Conservation (phyloP, 768 basidiomycete species). For the Tylopilus plumbeoviolaceoides region DNA sequence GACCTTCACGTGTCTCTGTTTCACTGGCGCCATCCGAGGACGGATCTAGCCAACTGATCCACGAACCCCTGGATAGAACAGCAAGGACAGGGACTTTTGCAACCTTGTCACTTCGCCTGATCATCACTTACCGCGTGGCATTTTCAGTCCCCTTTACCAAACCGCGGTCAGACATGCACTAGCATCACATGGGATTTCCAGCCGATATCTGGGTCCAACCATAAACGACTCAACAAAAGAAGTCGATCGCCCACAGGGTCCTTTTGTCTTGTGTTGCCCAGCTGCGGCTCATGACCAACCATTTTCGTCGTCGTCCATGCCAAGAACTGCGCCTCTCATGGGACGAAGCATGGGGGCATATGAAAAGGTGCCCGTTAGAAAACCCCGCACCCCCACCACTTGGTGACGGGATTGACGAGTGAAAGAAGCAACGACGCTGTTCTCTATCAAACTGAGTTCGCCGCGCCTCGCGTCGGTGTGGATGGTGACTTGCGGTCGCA, state of each 20-base stretch:
- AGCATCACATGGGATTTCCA: not conserved
- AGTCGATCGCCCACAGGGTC: not conserved
- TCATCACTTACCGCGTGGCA: not conserved
- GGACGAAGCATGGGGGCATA: not conserved
- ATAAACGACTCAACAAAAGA: not conserved
- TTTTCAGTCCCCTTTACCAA: not conserved
- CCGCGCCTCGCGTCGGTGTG: conserved; percentile 4
- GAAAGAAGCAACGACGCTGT: not conserved
- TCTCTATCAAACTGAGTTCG: not conserved
- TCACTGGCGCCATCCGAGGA: too few relatives aligned
- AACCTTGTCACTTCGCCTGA: not conserved
- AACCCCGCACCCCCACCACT: not conserved
- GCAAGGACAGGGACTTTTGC: not conserved
- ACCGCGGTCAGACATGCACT: too few relatives aligned
- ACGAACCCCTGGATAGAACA: not conserved
- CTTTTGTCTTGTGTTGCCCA: not conserved
- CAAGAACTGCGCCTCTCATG: not conserved
- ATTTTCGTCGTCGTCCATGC: not conserved
- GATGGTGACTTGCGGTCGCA: not conserved
- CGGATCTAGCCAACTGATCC: conserved; percentile 12
- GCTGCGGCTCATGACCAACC: not conserved
- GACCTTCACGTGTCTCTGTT: not conserved
- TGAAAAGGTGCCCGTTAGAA: not conserved
- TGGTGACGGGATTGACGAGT: not conserved
- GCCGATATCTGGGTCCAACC: not conserved